A percentile compares a stretch with the other conserved stretches of the same genome.
Evolutionary conservation across 495 filamentous ascomycete genomes (phyloP).

Genomic region (Neurospora sp.): DNA sequence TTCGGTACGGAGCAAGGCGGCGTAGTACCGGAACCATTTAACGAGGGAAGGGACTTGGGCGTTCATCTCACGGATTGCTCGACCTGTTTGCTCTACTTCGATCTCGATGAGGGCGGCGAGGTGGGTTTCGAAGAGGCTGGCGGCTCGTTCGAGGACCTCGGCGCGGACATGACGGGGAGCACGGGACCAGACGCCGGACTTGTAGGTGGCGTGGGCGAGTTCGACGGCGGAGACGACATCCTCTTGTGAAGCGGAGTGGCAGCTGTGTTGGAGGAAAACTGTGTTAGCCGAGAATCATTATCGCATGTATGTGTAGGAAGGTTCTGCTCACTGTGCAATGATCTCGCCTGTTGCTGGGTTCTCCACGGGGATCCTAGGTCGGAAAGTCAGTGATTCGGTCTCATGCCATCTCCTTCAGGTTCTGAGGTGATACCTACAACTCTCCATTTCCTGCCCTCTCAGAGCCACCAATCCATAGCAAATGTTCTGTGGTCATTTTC

Average conservation of each 20-base stretch:
- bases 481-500: background rate
- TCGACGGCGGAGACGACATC: slow-evolving; percentile 38
- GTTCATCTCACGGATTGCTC: slow-evolving; percentile 54
- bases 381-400: background rate
- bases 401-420: background rate
- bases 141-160: slow-evolving; percentile 46
- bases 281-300: slow-evolving; percentile 3
- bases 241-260: slow-evolving; percentile 39
- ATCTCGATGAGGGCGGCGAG: slow-evolving; percentile 43
- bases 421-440: slow-evolving; percentile 9
- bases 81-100: slow-evolving; percentile 53
- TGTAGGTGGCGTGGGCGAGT: slow-evolving; percentile 37
- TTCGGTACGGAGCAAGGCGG: slow-evolving; percentile 47
- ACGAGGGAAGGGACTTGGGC: slow-evolving; percentile 52
- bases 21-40: slow-evolving; percentile 58
- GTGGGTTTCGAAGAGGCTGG: slow-evolving; percentile 37
- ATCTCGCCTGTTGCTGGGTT: slow-evolving; percentile 27
- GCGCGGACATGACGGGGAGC: slow-evolving; percentile 44
- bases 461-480: slow-evolving; percentile 24
- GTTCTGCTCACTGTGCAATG: slow-evolving; percentile 23
- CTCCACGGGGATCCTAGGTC: slow-evolving; percentile 23
- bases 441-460: slow-evolving; percentile 16
- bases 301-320: background rate
- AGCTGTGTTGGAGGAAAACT: slow-evolving; percentile 23
- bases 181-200: slow-evolving; percentile 48